Conservation (phyloP, 2,329 filamentous ascomycete genomes). For the Atkinsonella texensis region DNA sequence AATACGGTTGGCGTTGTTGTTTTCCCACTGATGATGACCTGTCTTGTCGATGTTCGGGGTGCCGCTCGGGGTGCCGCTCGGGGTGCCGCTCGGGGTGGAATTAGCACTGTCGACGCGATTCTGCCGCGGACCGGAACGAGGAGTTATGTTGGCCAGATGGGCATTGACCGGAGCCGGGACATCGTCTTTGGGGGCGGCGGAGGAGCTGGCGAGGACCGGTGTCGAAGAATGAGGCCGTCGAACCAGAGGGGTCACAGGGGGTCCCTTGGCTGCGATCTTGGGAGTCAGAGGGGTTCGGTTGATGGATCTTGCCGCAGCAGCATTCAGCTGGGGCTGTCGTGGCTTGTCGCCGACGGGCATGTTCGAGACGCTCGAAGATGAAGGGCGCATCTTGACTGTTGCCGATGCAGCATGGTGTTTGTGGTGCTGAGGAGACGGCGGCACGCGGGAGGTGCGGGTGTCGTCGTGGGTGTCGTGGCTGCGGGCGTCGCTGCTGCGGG, state of each 20-base stretch:
- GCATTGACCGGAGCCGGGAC: slow-evolving; percentile 38
- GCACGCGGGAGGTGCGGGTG: neutral
- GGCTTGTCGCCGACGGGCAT: slow-evolving; percentile 43
- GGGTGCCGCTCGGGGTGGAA: slow-evolving; percentile 53
- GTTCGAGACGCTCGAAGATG: slow-evolving; percentile 13
- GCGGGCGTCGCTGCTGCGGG: neutral
- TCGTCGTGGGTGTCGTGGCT: neutral
- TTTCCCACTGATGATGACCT: slow-evolving; percentile 30
- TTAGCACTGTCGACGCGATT: slow-evolving; percentile 57
- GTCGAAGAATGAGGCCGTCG: slow-evolving; percentile 18
- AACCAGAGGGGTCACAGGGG: slow-evolving; percentile 28
- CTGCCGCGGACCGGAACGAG: slow-evolving; percentile 63
- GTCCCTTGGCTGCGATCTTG: slow-evolving; percentile 38
- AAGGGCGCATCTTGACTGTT: slow-evolving; percentile 2
- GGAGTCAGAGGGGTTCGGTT: slow-evolving; percentile 39
- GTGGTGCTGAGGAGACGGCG: slow-evolving; percentile 1
- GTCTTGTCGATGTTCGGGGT: slow-evolving; percentile 39
- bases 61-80: slow-evolving; percentile 45
- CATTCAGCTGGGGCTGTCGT: slow-evolving; percentile 56
- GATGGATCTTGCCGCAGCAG: slow-evolving; percentile 43
- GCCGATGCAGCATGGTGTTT: slow-evolving; percentile 5
- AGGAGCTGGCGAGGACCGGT: slow-evolving; percentile 10
- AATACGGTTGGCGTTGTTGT: slow-evolving; percentile 8
- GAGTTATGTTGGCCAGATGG: slow-evolving; percentile 59
- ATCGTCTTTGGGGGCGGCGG: slow-evolving; percentile 29